Percentiles rank a stretch among this genome's conserved stretches.
Conservation (phyloP, 768 basidiomycete species). For the Mycena latifolia region DNA sequence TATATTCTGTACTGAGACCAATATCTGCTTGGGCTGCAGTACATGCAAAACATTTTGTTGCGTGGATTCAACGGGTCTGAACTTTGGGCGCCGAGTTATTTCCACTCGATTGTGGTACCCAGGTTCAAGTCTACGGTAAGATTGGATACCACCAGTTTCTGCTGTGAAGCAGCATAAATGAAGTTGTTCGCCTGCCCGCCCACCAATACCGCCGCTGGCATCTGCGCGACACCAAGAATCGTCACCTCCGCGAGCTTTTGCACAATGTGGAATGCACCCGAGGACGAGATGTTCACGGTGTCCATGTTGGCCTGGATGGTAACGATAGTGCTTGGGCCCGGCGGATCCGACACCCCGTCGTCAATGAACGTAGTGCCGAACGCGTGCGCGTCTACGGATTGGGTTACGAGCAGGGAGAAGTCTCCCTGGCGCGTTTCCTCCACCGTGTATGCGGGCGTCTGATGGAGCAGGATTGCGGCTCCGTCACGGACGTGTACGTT, state of each 20-base stretch:
- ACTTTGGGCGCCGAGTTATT: background rate
- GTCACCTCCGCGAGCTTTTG: conserved; percentile 66
- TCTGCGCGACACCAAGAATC: conserved; percentile 59
- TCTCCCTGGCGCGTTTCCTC: conserved; percentile 60
- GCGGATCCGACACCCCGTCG: conserved; percentile 74
- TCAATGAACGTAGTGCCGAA: conserved; percentile 76
- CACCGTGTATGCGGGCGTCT: conserved; percentile 54
- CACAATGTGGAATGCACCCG: conserved; percentile 56
- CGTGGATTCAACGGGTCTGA: too few relatives aligned
- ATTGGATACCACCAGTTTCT: conserved; percentile 55
- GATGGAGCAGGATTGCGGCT: conserved; percentile 73
- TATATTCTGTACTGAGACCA: too few relatives aligned
- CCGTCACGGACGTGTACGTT: conserved; percentile 82
- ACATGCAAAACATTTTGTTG: too few relatives aligned
- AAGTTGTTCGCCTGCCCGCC: conserved; percentile 52
- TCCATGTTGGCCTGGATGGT: conserved; percentile 54
- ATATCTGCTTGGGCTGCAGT: too few relatives aligned
- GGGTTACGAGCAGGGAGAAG: conserved; percentile 72
- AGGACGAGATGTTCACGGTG: conserved; percentile 51
- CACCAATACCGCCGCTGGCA: conserved; percentile 55
- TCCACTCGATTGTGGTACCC: conserved; percentile 50
- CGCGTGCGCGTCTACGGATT: conserved; percentile 48
- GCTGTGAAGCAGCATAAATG: conserved; percentile 52
- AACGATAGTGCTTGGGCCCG: conserved; percentile 64
- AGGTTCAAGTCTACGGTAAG: conserved; percentile 59